Evolutionary conservation across 2,329 filamentous ascomycete species (phyloP).

Genomic region (Alternaria sp.): DNA sequence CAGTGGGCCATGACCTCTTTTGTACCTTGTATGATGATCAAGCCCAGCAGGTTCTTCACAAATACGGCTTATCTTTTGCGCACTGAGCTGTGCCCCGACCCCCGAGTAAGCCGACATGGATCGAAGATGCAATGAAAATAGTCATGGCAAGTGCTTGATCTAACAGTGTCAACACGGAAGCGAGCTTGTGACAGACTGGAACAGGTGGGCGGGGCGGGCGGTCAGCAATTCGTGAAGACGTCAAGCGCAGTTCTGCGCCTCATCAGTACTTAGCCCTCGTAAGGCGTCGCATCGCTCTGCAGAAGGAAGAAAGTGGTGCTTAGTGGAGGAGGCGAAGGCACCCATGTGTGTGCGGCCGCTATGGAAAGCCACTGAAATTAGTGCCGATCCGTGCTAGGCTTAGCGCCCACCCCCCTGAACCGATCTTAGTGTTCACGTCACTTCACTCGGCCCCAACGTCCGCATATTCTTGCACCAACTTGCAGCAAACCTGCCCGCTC

Average conservation of each 20-base stretch:
- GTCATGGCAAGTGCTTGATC: conserved; percentile 18
- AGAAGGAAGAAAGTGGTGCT: conserved; percentile 6
- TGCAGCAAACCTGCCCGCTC: not conserved
- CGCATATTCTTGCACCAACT: conserved; percentile 15
- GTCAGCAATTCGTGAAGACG: conserved; percentile 19
- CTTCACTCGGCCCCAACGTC: conserved; percentile 19
- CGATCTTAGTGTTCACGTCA: conserved; percentile 23
- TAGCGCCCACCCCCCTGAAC: conserved; percentile 16
- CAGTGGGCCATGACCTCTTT: conserved; percentile 25
- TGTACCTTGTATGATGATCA: conserved; percentile 16
- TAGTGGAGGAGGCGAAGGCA: conserved; percentile 10
- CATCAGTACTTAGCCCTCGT: not conserved
- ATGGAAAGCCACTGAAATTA: conserved; percentile 21
- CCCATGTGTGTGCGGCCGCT: conserved; percentile 12
- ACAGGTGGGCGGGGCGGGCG: conserved; percentile 18
- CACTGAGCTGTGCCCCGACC: conserved; percentile 2
- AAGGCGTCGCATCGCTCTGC: not conserved
- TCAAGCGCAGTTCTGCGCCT: conserved; percentile 21
- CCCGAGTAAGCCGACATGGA: conserved; percentile 8
- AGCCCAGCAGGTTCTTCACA: conserved; percentile 14
- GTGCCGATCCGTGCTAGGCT: conserved; percentile 6
- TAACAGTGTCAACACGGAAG: conserved; percentile 12
- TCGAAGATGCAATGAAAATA: conserved; percentile 21
- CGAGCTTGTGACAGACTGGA: conserved; percentile 23
- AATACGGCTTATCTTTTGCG: conserved; percentile 13